Evolutionary conservation across 164 flowering plant genomes (phyloP).

Genomic region (grape (Vitis vinifera)): DNA sequence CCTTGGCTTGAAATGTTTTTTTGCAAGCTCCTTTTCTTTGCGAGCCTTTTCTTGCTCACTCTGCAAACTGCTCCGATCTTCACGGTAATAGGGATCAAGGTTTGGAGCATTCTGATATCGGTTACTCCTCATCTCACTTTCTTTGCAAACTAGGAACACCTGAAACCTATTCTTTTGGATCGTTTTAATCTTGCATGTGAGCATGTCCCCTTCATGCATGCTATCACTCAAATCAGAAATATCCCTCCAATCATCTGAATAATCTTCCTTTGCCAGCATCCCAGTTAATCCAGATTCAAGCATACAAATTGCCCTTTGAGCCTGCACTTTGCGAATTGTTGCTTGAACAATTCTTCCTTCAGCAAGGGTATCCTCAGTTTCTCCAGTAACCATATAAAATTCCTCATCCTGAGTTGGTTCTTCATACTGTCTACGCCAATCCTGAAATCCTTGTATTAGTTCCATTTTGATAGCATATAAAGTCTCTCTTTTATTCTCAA

Average conservation of each 20-base stretch:
- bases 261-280: constrained; percentile 64
- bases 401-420: constrained; percentile 87
- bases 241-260: constrained; percentile 62
- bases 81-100: constrained; percentile 70
- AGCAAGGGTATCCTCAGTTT: constrained; percentile 77
- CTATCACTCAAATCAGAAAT: constrained; percentile 58
- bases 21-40: constrained; percentile 86
- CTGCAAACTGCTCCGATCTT: constrained; percentile 56
- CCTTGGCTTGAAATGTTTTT: constrained; percentile 87
- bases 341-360: constrained; percentile 89
- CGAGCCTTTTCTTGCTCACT: constrained; percentile 72
- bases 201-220: constrained; percentile 66
- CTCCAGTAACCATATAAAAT: constrained; percentile 89
- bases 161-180: constrained; percentile 73
- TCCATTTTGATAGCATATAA: constrained; percentile 71
- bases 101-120: constrained; percentile 27
- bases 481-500: constrained; percentile 57
- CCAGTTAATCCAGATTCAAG: constrained; percentile 95
- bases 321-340: constrained; percentile 77
- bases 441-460: constrained; percentile 81
- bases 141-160: constrained; percentile 64
- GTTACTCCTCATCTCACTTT: constrained; percentile 61
- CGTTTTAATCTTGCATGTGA: constrained; percentile 73
- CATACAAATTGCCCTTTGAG: constrained; percentile 57
- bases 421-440: constrained; percentile 65